These are phyloP conservation scores for Vitis rupestris DNA, from an alignment of 164 flowering plant species.

Conservation along the genomic window DNA sequence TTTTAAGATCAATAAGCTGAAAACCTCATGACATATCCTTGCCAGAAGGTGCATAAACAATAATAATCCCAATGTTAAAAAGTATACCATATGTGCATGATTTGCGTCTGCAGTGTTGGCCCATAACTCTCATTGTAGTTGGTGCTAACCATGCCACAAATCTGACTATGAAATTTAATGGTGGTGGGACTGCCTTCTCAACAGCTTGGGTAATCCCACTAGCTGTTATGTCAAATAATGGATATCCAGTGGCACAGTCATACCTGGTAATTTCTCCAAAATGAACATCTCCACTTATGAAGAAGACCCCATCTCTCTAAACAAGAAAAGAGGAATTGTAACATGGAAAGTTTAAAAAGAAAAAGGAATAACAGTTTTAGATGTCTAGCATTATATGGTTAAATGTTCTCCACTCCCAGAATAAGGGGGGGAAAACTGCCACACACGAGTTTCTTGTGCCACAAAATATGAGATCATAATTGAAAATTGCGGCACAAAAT, in stretches of 20 bases:
- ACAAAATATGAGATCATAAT: not conserved
- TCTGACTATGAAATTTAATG: conserved; percentile 51
- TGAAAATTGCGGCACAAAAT: not conserved
- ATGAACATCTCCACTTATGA: conserved; percentile 88
- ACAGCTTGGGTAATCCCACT: conserved; percentile 83
- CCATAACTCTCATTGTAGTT: conserved; percentile 59
- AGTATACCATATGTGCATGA: conserved; percentile 69
- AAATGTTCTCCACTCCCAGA: too few relatives aligned
- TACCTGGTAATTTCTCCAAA: conserved; percentile 70
- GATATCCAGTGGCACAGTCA: conserved; percentile 67
- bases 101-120: conserved; percentile 46
- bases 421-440: too few relatives aligned
- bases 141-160: conserved; percentile 59
- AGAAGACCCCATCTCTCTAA: conserved; percentile 69
- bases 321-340: conserved; percentile 4
- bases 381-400: too few relatives aligned
- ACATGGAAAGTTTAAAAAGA: not conserved
- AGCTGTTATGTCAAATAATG: conserved; percentile 69
- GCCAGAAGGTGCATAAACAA: not conserved
- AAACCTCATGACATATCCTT: not conserved
- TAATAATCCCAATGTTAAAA: not conserved
- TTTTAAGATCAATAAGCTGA: conserved; percentile 5
- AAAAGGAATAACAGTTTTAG: not conserved
- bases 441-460: too few relatives aligned
- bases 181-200: conserved; percentile 50